Conservation (phyloP, 257 asterid species). For the Solanum rostratum region DNA sequence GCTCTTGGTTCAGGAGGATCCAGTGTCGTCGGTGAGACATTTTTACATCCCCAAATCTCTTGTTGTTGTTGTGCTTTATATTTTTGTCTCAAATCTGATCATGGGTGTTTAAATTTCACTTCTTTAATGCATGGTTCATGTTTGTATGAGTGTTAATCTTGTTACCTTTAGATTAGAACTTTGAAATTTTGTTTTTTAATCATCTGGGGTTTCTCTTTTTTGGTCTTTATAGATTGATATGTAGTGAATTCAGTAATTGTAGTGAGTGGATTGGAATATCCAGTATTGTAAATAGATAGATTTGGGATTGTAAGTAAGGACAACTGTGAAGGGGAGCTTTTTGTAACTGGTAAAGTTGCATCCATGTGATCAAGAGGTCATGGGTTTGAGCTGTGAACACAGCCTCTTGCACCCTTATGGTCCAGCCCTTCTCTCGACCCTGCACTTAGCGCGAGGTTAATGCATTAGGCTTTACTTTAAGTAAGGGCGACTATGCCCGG, state of each 20-base stretch:
- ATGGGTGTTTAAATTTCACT: not conserved
- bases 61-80: not conserved
- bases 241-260: not conserved
- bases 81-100: not conserved
- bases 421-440: not conserved
- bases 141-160: not conserved
- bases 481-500: not conserved
- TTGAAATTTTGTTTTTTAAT: not conserved
- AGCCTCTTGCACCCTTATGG: not conserved
- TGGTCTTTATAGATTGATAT: not conserved
- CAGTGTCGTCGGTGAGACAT: constrained; percentile 56
- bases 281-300: not conserved
- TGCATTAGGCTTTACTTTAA: not conserved
- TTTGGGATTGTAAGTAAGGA: not conserved
- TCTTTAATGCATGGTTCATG: not conserved
- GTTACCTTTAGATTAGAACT: not conserved
- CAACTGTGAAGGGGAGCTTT: not conserved
- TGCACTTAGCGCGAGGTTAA: no score
- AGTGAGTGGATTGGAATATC: not conserved
- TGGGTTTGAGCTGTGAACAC: not conserved
- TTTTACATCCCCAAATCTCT: not conserved
- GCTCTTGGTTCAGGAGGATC: constrained; percentile 84
- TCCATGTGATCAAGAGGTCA: not conserved
- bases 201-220: not conserved
- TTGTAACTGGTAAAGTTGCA: not conserved